These are phyloP conservation scores for Stephanodiscus triporus DNA, from an alignment of 108 stramenopile genomes.

Conservation along the genomic window DNA sequence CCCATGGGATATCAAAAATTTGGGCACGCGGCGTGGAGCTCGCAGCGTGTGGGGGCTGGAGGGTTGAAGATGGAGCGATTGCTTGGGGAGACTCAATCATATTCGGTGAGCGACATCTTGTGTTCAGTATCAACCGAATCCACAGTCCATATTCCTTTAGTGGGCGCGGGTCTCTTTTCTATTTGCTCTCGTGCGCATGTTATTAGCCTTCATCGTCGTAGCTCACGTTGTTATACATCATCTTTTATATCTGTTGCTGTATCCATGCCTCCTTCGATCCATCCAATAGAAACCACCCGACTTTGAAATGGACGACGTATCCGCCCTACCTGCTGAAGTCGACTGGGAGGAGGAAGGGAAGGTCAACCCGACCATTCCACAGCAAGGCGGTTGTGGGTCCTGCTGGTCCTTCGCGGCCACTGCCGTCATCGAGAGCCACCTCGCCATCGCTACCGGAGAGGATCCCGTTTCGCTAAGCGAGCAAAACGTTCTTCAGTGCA, in stretches of 20 bases:
- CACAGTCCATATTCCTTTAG: neutral
- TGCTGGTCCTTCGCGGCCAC: constrained; percentile 91
- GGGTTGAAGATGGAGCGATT: constrained; percentile 26
- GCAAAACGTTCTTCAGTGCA: constrained; percentile 80
- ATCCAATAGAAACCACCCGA: constrained; percentile 30
- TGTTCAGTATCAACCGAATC: neutral
- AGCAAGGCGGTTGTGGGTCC: constrained; percentile 83
- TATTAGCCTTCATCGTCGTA: neutral
- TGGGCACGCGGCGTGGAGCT: constrained; percentile 17
- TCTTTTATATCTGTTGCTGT: neutral
- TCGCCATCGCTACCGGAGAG: constrained; percentile 75
- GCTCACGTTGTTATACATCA: neutral
- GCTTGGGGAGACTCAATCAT: constrained; percentile 12
- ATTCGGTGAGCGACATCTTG: constrained; percentile 21
- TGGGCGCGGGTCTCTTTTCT: neutral
- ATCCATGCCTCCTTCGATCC: neutral
- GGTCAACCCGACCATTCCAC: constrained; percentile 73
- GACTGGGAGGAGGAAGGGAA: constrained; percentile 78
- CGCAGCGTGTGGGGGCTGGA: constrained; percentile 2
- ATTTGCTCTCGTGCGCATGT: neutral
- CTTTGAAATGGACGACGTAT: constrained; percentile 55
- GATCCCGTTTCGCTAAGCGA: constrained; percentile 58
- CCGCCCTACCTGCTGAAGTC: constrained; percentile 61
- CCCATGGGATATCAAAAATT: constrained; percentile 62
- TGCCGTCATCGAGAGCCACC: constrained; percentile 73